Evolutionary conservation across 805 yeast genomes (phyloP).

Genomic region (Pichia eremophila): DNA sequence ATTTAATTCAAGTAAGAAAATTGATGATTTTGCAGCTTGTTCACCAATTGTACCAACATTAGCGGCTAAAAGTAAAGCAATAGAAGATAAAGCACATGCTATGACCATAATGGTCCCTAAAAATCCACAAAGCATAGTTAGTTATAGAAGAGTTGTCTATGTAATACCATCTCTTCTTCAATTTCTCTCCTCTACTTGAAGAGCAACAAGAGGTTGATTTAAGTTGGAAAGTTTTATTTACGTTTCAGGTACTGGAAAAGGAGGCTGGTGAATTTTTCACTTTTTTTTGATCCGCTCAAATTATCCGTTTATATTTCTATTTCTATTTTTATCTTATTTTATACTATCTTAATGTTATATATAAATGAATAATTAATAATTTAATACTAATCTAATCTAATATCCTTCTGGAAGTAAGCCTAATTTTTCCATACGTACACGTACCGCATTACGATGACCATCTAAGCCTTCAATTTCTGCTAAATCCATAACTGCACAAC

Average conservation of each 20-base stretch:
- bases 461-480: slow-evolving; percentile 96
- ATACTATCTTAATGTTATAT: no score
- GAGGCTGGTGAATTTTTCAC: background rate
- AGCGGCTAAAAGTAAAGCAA: slow-evolving; percentile 39
- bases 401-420: slow-evolving; percentile 31
- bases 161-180: no score
- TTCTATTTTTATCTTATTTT: background rate
- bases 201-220: no score
- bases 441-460: slow-evolving; percentile 95
- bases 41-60: slow-evolving; percentile 42
- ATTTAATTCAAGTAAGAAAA: slow-evolving; percentile 41
- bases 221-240: no score
- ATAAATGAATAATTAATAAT: background rate
- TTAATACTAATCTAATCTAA: background rate
- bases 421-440: slow-evolving; percentile 80
- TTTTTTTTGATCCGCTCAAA: background rate
- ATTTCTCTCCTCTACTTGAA: no score
- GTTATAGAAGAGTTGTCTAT: no score
- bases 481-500: slow-evolving; percentile 91
- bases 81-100: slow-evolving; percentile 29
- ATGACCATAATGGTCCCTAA: slow-evolving; percentile 9
- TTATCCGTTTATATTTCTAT: background rate
- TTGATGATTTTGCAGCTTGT: slow-evolving; percentile 32
- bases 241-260: background rate
- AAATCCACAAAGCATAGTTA: slow-evolving; percentile 2